Percentiles rank a stretch among this genome's conserved stretches.
phyloP scores from a whole-genome alignment of 1,139 yeast species.

The Pichia sp. region DNA sequence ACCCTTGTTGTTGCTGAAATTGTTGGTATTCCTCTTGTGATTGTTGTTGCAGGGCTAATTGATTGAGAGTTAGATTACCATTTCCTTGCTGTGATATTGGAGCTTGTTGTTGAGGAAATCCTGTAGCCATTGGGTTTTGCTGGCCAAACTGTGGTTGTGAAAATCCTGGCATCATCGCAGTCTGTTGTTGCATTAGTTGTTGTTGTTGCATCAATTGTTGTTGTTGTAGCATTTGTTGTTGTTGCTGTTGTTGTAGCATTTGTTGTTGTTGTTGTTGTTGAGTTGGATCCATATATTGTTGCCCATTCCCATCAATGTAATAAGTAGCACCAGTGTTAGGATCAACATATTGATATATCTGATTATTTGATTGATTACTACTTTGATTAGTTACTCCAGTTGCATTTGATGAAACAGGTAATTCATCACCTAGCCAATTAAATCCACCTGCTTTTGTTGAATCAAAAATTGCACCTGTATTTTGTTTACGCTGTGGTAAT shows the following conservation, averaged over 20 bases:
- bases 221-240: constrained; percentile 11
- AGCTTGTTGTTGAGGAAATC: constrained; percentile 1
- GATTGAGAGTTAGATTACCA: constrained; percentile 21
- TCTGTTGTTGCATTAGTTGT: constrained; percentile 3
- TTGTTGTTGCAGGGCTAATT: constrained; percentile 16
- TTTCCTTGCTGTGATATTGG: background rate
- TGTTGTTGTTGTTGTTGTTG: constrained; percentile 43
- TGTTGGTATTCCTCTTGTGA: constrained; percentile 19
- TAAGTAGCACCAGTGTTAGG: constrained; percentile 56
- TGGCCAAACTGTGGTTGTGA: background rate
- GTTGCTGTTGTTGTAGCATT: no score
- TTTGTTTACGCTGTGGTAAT: constrained; percentile 42
- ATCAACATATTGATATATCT: constrained; percentile 53
- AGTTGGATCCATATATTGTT: constrained; percentile 50
- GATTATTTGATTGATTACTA: constrained; percentile 21
- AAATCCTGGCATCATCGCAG: background rate
- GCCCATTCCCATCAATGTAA: constrained; percentile 53
- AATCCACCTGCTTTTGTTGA: constrained; percentile 27
- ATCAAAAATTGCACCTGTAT: constrained; percentile 25
- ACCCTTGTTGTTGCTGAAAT: constrained; percentile 15
- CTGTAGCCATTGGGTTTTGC: constrained; percentile 6
- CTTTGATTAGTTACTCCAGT: background rate
- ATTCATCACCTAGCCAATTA: constrained; percentile 32
- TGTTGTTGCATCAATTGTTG: constrained; percentile 3
- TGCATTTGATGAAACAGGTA: constrained; percentile 29